These are phyloP conservation scores for Arachnomyces sp. DNA, from an alignment of 2,329 filamentous ascomycete species.

Conservation along the genomic window DNA sequence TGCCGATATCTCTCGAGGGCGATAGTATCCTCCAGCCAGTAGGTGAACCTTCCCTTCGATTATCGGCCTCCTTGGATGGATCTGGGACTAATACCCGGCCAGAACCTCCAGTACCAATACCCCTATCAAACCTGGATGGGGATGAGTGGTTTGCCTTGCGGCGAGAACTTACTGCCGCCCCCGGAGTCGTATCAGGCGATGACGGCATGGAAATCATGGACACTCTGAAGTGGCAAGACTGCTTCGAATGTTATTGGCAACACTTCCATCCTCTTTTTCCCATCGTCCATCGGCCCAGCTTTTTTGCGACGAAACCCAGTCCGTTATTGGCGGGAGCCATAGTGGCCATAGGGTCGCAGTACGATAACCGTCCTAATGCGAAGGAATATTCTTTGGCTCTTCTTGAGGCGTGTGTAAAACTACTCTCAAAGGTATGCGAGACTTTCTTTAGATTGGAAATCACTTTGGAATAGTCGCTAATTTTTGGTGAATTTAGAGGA, in stretches of 20 bases:
- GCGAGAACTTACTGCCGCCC: constrained; percentile 29
- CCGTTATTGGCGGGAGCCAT: constrained; percentile 27
- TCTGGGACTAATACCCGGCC: constrained; percentile 10
- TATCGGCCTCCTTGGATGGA: constrained; percentile 23
- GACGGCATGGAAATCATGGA: constrained; percentile 29
- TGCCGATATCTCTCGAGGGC: constrained; percentile 27
- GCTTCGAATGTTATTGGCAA: constrained; percentile 29
- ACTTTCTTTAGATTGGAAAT: too few species aligned
- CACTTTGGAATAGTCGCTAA: not conserved
- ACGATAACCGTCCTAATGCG: constrained; percentile 25
- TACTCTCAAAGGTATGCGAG: constrained; percentile 19
- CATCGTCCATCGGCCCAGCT: constrained; percentile 27
- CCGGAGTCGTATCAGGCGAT: constrained; percentile 25
- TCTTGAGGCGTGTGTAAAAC: constrained; percentile 25
- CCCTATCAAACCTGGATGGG: constrained; percentile 34
- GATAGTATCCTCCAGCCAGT: constrained; percentile 29
- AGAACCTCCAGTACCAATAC: constrained; percentile 32
- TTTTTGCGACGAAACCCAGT: constrained; percentile 24
- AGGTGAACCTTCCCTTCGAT: constrained; percentile 31
- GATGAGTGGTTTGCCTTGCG: constrained; percentile 30
- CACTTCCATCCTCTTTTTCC: constrained; percentile 30
- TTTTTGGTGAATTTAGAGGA: constrained; percentile 14
- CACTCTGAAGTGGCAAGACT: constrained; percentile 26
- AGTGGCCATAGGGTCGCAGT: constrained; percentile 30
- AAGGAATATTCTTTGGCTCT: constrained; percentile 27